phyloP scores from a whole-genome alignment of 1,284 basidiomycete species.

The Flammula alnicola region DNA sequence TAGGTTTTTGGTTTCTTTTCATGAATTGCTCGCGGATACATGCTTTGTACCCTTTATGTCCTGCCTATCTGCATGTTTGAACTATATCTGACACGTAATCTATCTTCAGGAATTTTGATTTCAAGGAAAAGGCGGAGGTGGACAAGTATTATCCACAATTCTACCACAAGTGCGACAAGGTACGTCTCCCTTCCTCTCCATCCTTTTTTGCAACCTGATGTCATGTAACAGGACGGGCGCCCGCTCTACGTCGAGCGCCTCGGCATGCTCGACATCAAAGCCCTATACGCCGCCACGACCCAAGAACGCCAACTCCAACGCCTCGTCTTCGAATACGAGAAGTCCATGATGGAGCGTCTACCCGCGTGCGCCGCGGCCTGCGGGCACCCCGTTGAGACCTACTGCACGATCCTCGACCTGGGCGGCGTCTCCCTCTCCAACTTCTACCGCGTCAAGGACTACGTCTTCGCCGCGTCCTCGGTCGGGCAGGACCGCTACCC shows the following conservation, averaged over 20 bases:
- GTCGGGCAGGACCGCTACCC: conserved; percentile 95
- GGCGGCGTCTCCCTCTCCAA: conserved; percentile 79
- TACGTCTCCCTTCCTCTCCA: conserved; percentile 37
- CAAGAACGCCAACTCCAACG: conserved; percentile 89
- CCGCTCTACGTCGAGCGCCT: conserved; percentile 96
- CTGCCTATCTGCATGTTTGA: too few relatives aligned
- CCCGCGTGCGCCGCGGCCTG: conserved; percentile 78
- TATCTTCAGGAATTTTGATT: conserved; percentile 86
- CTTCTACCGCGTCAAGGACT: conserved; percentile 94
- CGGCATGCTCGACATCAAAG: conserved; percentile 87
- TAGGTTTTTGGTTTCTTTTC: conserved; percentile 37
- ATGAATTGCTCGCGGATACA: conserved; percentile 40
- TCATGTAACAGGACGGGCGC: conserved; percentile 76
- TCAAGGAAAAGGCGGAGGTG: conserved; percentile 83
- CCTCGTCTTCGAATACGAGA: conserved; percentile 95
- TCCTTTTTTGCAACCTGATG: background rate
- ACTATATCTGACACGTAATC: too few relatives aligned
- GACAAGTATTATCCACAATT: conserved; percentile 96
- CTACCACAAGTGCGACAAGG: conserved; percentile 97
- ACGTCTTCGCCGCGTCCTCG: conserved; percentile 78
- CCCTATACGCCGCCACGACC: conserved; percentile 82
- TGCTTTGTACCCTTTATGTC: too few relatives aligned
- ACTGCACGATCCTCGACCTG: conserved; percentile 97
- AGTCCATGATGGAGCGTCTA: conserved; percentile 79
- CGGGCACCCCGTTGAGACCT: conserved; percentile 95